Evolutionary conservation across 1,284 basidiomycete genomes (phyloP).

Genomic region (Tilletiopsis washingtonensis): DNA sequence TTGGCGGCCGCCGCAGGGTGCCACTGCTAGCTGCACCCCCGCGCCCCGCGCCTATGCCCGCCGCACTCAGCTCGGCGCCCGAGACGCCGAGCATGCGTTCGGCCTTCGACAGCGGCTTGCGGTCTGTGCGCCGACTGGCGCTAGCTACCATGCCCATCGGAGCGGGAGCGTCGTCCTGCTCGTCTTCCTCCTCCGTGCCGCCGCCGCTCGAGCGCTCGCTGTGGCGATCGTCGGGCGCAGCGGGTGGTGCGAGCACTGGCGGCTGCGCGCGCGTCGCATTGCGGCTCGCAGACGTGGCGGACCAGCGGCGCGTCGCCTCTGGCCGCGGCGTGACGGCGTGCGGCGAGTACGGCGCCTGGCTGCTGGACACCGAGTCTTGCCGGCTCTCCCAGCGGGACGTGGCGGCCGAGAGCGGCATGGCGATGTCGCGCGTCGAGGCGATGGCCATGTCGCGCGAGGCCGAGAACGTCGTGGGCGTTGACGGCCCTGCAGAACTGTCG

Average conservation of each 20-base stretch:
- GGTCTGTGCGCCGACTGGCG: background rate
- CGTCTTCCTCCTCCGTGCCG: background rate
- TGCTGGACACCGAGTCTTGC: background rate
- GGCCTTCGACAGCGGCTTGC: background rate
- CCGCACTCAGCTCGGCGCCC: conserved; percentile 9
- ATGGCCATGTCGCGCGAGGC: background rate
- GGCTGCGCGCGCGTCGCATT: no score
- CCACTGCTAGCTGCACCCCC: no score
- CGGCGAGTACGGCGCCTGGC: background rate
- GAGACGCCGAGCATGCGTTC: background rate
- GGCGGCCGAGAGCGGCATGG: background rate
- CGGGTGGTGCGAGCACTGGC: no score
- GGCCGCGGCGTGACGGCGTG: background rate
- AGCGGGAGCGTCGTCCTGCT: no score
- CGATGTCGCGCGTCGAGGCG: background rate
- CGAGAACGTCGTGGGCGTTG: background rate
- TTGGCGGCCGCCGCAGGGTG: no score
- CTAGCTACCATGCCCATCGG: no score
- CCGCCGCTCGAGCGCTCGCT: background rate
- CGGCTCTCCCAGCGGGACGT: background rate
- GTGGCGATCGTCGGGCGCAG: background rate
- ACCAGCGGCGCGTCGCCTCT: background rate
- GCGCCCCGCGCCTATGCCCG: no score
- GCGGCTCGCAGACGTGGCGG: background rate
- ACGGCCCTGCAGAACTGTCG: no score